Evolutionary conservation across 2,329 filamentous ascomycete genomes (phyloP), one percentile per base, ranked within the genome.

Genomic region (Thielaviopsis populi): DNA sequence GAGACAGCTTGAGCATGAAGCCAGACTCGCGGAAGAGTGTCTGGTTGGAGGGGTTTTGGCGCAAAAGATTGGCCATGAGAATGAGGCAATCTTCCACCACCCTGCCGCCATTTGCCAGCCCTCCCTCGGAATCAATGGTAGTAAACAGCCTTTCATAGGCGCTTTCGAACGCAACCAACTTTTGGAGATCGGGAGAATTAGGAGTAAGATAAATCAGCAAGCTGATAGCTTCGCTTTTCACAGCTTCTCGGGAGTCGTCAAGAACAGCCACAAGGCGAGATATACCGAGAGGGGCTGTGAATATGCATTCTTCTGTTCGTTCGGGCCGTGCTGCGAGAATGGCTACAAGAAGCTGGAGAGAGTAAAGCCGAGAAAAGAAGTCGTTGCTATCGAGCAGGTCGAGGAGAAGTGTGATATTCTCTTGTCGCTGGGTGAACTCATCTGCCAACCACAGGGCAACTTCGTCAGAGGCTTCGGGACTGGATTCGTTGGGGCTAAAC

Each of bases 361-460:
- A 88, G 75, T 97, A 97, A 0, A 97, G 81, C 27, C 92, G 86
- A 24, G 90, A 88, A 74, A 95, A 96, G 71, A 96, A 95, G 70
- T 96, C 91, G 68, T 80, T 80, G 15, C 86, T 84, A 68, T 96
- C 92, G 68, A 99, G 81, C 64, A 99, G 88, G 72, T 94, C 88
- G 66, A 99, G 83, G 27, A 99, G 82, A 17, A 94, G 79, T 1
- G 89, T 92, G 67, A 96, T 92, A 73, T 99, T 97, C 75, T 97
- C 92, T 82, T 96, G 91, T 67, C 89, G 86, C 79, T 96, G 91
- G 41, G 94, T 96, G 73, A 99, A 99, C 74, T 97, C 92, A 75
- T 99, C 94, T 63, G 94, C 94, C 66, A 99, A 80, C 91, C 94
- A 99, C 33, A 97, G 78, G 19, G 88, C 88, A 69, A 99, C 95